Evolutionary conservation across 495 filamentous ascomycete genomes (phyloP).

Genomic region (Penicillium waksmanii): DNA sequence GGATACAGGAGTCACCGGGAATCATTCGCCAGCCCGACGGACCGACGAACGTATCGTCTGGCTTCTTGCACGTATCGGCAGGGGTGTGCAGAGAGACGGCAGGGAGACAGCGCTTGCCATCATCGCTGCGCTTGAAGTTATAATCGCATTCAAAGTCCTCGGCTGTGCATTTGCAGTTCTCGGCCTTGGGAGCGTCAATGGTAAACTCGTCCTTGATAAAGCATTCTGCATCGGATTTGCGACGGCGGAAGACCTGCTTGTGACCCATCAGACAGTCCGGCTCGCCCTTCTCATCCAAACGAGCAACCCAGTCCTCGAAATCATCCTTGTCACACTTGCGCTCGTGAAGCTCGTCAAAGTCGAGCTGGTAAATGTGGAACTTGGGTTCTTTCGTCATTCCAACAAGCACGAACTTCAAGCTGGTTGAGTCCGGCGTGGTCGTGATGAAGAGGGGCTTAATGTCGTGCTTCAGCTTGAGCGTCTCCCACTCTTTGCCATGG

Average conservation of each 20-base stretch:
- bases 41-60: slow-evolving; percentile 72
- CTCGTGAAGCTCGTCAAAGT: slow-evolving; percentile 83
- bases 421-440: slow-evolving; percentile 87
- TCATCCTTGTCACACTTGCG: slow-evolving; percentile 78
- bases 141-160: slow-evolving; percentile 94
- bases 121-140: slow-evolving; percentile 73
- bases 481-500: slow-evolving; percentile 80
- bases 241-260: slow-evolving; percentile 77
- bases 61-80: slow-evolving; percentile 67
- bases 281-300: slow-evolving; percentile 76
- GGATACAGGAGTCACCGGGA: slow-evolving; percentile 84
- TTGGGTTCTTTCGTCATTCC: slow-evolving; percentile 44
- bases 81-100: slow-evolving; percentile 54
- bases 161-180: slow-evolving; percentile 77
- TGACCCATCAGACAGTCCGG: slow-evolving; percentile 94
- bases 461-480: slow-evolving; percentile 60
- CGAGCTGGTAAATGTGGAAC: slow-evolving; percentile 68
- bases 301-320: slow-evolving; percentile 85
- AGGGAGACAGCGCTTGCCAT: slow-evolving; percentile 65
- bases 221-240: slow-evolving; percentile 84
- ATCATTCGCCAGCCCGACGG: slow-evolving; percentile 91
- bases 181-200: slow-evolving; percentile 63
- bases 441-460: slow-evolving; percentile 71
- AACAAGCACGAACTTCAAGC: slow-evolving; percentile 82
- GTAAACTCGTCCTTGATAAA: slow-evolving; percentile 86